These are phyloP conservation scores for Paramecium sexaurelia DNA, from an alignment of 73 alveolate species.

Conservation along the genomic window DNA sequence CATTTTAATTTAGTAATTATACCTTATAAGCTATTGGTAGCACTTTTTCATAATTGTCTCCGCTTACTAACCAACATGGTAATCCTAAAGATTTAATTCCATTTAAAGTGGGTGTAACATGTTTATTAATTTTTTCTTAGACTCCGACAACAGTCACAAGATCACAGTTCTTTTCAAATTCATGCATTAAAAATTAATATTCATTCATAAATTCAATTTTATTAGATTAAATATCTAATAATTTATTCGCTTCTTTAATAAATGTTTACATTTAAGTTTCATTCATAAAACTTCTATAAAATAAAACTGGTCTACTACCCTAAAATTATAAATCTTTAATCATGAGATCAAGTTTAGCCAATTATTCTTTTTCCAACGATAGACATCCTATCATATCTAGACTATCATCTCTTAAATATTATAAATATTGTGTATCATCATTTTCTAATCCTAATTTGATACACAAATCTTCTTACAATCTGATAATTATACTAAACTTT, in stretches of 20 bases:
- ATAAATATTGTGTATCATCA: conserved; percentile 11
- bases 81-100: background rate
- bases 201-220: conserved; percentile 1
- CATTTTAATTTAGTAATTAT: background rate
- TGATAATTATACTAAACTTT: background rate
- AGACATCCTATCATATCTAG: conserved; percentile 52
- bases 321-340: background rate
- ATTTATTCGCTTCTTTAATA: conserved; percentile 20
- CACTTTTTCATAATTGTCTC: conserved; percentile 37
- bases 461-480: background rate
- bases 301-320: conserved; percentile 29
- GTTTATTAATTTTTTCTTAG: background rate
- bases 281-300: conserved; percentile 39
- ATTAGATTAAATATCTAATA: background rate
- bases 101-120: background rate
- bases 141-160: conserved; percentile 16
- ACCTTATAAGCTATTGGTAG: conserved; percentile 29
- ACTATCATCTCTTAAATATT: conserved; percentile 52
- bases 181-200: conserved; percentile 52
- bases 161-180: conserved; percentile 49
- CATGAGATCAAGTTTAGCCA: background rate
- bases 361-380: conserved; percentile 28
- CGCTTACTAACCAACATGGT: conserved; percentile 51
- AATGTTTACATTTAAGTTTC: background rate
- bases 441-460: background rate